These are phyloP conservation scores for Fusarium paranaense DNA, from an alignment of 2,329 filamentous ascomycete species.

Conservation along the genomic window DNA sequence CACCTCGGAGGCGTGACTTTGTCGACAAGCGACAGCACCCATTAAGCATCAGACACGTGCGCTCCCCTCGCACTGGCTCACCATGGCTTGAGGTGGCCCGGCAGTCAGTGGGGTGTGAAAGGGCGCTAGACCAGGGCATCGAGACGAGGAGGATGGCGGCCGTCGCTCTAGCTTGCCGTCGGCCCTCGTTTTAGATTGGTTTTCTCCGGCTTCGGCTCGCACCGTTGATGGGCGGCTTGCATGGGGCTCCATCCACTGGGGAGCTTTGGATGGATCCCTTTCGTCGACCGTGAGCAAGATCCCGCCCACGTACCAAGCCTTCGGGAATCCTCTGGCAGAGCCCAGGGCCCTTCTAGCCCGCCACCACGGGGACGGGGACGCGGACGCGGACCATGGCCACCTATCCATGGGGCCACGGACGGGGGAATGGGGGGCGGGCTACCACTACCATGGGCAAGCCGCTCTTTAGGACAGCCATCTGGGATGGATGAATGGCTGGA, in stretches of 20 bases:
- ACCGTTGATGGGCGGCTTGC: constrained; percentile 50
- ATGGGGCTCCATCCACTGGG: constrained; percentile 42
- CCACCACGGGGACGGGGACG: constrained; percentile 22
- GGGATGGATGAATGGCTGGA: constrained; percentile 14
- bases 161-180: constrained; percentile 42
- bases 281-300: constrained; percentile 40
- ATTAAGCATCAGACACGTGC: constrained; percentile 53
- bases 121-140: constrained; percentile 41
- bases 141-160: constrained; percentile 28
- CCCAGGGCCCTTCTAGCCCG: constrained; percentile 28
- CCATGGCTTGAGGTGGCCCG: constrained; percentile 28
- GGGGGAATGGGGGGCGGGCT: constrained; percentile 21
- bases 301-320: constrained; percentile 46
- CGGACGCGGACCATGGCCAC: constrained; percentile 6
- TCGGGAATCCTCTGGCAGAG: constrained; percentile 40
- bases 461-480: constrained; percentile 1
- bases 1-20: constrained; percentile 33
- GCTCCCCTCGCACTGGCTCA: constrained; percentile 32
- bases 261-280: constrained; percentile 37
- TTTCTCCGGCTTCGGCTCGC: constrained; percentile 53
- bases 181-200: constrained; percentile 48
- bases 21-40: constrained; percentile 38
- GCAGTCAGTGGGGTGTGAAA: constrained; percentile 34
- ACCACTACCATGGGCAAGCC: not conserved
- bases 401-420: constrained; percentile 8